These are phyloP conservation scores for Ganoderma meredithae DNA, from an alignment of 1,284 basidiomycete species.

Conservation along the genomic window DNA sequence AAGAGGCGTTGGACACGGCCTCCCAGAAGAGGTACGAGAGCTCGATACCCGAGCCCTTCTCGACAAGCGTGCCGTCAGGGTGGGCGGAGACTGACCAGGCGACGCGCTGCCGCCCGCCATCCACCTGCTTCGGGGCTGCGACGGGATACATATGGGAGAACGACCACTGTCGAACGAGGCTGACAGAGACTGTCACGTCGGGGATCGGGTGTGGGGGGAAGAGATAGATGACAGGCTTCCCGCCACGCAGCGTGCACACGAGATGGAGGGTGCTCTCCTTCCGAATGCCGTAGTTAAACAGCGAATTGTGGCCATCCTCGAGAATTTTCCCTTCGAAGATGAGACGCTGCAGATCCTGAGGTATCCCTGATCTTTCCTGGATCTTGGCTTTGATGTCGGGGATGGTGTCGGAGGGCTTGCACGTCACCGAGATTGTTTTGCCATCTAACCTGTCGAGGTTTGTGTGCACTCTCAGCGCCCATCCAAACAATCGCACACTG, in stretches of 20 bases:
- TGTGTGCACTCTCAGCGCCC: neutral
- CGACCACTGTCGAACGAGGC: constrained; percentile 16
- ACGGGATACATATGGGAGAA: constrained; percentile 19
- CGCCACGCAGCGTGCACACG: neutral
- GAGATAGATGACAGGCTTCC: constrained; percentile 18
- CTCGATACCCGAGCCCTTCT: neutral
- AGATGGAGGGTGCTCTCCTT: neutral
- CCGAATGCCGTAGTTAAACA: neutral
- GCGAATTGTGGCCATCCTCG: neutral
- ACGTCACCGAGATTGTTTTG: neutral
- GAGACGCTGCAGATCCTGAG: neutral
- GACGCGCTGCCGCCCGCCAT: constrained; percentile 21
- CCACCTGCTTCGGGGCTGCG: neutral
- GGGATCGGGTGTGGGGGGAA: constrained; percentile 6
- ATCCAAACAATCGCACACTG: neutral
- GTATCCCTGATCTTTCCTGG: neutral
- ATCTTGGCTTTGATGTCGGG: neutral
- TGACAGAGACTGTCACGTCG: neutral
- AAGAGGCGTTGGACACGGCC: constrained; percentile 20
- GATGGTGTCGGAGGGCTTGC: neutral
- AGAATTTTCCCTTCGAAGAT: neutral
- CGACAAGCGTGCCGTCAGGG: constrained; percentile 6
- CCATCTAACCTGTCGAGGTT: neutral
- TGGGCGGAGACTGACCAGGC: constrained; percentile 28
- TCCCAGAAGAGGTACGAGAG: constrained; percentile 43